A percentile compares a stretch with the other conserved stretches of the same genome.
Conservation (phyloP, 495 filamentous ascomycete species). For the Viridothelium virens region DNA sequence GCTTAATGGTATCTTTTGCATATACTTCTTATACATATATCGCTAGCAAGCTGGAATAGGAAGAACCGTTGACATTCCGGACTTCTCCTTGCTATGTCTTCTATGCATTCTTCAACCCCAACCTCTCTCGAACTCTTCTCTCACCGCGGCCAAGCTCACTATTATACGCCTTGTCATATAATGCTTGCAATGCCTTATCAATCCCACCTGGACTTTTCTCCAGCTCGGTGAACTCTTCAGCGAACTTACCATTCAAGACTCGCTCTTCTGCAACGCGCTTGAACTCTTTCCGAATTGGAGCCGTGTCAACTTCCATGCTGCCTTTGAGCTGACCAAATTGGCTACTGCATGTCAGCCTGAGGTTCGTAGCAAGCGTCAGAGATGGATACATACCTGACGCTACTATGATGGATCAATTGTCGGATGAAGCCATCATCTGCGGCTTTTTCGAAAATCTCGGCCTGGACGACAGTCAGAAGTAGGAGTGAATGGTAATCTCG, state of each 20-base stretch:
- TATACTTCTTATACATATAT: no score
- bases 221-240: constrained; percentile 19
- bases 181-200: constrained; percentile 14
- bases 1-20: no score
- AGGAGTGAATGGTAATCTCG: neutral
- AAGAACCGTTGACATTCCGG: no score
- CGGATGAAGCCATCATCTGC: constrained; percentile 19
- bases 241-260: constrained; percentile 18
- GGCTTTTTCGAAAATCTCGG: constrained; percentile 15
- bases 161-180: constrained; percentile 18
- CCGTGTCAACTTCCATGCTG: constrained; percentile 19
- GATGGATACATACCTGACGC: constrained; percentile 14
- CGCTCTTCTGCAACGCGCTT: constrained; percentile 19
- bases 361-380: no score
- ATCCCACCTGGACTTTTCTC: constrained; percentile 15
- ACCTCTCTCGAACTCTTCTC: constrained; percentile 18
- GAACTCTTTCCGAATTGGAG: constrained; percentile 17
- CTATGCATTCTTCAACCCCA: constrained; percentile 15
- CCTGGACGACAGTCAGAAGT: constrained; percentile 8
- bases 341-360: constrained; percentile 10
- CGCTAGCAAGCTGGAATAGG: no score
- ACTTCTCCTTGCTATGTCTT: neutral
- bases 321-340: constrained; percentile 24
- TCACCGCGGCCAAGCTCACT: constrained; percentile 21
- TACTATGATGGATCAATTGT: constrained; percentile 18